Conservation (phyloP, 2,329 filamentous ascomycete species). For the Hortaea werneckii region DNA sequence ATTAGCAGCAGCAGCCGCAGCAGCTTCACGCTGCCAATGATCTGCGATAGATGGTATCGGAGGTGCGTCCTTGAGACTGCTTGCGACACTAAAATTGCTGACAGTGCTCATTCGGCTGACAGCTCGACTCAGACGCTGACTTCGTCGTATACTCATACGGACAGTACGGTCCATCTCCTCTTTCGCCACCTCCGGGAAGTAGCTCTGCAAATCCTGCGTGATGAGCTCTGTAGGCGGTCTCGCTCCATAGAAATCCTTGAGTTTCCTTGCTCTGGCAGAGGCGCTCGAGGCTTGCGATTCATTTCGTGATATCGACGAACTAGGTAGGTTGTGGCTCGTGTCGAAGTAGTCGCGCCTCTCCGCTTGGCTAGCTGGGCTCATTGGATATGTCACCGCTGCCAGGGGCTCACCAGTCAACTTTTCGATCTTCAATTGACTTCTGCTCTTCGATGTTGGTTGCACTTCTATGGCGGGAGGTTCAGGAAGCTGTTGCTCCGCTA, state of each 20-base stretch:
- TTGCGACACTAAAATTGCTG: conserved; percentile 86
- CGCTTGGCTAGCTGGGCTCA: conserved; percentile 62
- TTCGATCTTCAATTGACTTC: conserved; percentile 78
- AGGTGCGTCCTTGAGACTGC: conserved; percentile 83
- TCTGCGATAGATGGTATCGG: conserved; percentile 94
- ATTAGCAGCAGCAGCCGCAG: conserved; percentile 30
- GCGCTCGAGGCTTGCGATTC: conserved; percentile 26
- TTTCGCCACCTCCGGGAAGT: conserved; percentile 89
- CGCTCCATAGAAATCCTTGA: conserved; percentile 81
- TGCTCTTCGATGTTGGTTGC: conserved; percentile 56
- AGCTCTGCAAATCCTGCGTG: conserved; percentile 87
- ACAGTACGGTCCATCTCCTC: conserved; percentile 95
- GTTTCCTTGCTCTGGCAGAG: conserved; percentile 38
- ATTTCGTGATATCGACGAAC: conserved; percentile 17
- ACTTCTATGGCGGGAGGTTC: conserved; percentile 44
- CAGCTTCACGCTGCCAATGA: conserved; percentile 62
- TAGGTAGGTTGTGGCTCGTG: conserved; percentile 5
- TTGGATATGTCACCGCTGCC: conserved; percentile 73
- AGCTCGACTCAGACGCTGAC: conserved; percentile 80
- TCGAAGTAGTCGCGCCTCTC: conserved; percentile 55
- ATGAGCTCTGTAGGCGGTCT: conserved; percentile 95
- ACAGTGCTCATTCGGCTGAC: conserved; percentile 89
- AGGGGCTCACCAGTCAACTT: conserved; percentile 82
- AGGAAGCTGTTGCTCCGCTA: conserved; percentile 67
- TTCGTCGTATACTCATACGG: conserved; percentile 81